A percentile compares a stretch with the other conserved stretches of the same genome.
phyloP scores from a whole-genome alignment of 352 stramenopile genomes.

The Halophytophthora polymorphica region DNA sequence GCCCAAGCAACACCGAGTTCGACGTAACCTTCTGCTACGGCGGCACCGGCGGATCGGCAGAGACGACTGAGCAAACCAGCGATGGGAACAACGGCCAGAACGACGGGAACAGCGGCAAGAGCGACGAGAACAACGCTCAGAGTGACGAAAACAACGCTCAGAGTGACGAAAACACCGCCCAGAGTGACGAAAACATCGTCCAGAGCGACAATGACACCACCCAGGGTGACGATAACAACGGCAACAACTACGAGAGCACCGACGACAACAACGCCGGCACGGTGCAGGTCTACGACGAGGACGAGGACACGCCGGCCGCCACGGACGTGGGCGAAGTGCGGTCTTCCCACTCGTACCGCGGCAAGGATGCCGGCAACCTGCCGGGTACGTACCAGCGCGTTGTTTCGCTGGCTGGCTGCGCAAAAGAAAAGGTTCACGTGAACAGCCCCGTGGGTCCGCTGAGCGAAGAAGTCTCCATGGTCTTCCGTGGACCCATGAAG shows the following conservation, averaged over 20 bases:
- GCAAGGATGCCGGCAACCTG: conserved; percentile 47
- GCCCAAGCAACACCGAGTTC: conserved; percentile 28
- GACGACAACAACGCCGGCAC: conserved; percentile 8
- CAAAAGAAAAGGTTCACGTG: conserved; percentile 34
- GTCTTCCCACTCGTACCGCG: conserved; percentile 46
- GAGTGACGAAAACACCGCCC: too few species aligned
- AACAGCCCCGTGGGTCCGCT: conserved; percentile 54
- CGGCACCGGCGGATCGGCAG: conserved; percentile 9
- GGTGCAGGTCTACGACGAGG: conserved; percentile 23
- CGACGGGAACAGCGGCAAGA: conserved; percentile 8
- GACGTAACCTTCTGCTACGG: conserved; percentile 61
- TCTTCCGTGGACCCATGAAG: conserved; percentile 60
- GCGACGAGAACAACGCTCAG: too few species aligned
- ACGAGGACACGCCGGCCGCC: too few species aligned
- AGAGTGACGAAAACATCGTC: too few species aligned
- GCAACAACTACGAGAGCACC: too few species aligned
- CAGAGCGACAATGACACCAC: too few species aligned
- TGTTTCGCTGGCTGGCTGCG: conserved; percentile 33
- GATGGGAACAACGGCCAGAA: neutral
- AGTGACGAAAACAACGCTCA: too few species aligned
- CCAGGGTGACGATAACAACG: too few species aligned
- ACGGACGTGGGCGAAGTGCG: conserved; percentile 34
- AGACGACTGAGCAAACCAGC: conserved; percentile 8
- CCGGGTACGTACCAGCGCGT: conserved; percentile 52
- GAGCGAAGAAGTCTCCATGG: conserved; percentile 54